phyloP scores from a whole-genome alignment of 2,329 filamentous ascomycete genomes.

The Aspergillus fischeri region DNA sequence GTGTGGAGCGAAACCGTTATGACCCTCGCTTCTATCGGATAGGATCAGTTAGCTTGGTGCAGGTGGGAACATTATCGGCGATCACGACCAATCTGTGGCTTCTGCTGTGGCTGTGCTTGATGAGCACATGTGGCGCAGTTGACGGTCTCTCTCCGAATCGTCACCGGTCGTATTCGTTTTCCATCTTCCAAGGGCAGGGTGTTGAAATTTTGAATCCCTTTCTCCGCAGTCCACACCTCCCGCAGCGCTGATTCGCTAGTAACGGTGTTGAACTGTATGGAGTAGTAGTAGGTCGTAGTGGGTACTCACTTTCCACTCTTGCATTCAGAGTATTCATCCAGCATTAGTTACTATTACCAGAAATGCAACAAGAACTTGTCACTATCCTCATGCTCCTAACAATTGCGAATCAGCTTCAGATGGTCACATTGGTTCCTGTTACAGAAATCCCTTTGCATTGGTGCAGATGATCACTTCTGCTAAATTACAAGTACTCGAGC shows the following conservation, averaged over 20 bases:
- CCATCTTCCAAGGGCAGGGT: background rate
- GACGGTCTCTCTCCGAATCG: background rate
- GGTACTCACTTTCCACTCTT: background rate
- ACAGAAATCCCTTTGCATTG: background rate
- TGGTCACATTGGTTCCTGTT: too few relatives aligned
- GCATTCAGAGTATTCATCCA: background rate
- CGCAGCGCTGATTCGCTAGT: background rate
- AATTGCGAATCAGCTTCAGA: too few relatives aligned
- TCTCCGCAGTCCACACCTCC: background rate
- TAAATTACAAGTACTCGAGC: background rate
- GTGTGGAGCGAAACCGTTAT: background rate
- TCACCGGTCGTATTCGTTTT: background rate
- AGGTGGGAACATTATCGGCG: background rate
- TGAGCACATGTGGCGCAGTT: background rate
- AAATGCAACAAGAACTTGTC: too few relatives aligned
- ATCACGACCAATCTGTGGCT: background rate
- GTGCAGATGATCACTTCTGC: background rate
- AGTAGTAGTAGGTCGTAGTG: background rate
- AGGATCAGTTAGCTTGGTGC: too few relatives aligned
- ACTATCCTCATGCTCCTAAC: too few relatives aligned
- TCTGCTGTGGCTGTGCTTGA: background rate
- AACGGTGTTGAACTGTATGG: background rate
- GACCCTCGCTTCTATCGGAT: background rate
- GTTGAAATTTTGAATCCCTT: background rate
- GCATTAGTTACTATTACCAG: too few relatives aligned